Conservation (phyloP, 306 rosid genomes). For the Dicorynia guianensis region DNA sequence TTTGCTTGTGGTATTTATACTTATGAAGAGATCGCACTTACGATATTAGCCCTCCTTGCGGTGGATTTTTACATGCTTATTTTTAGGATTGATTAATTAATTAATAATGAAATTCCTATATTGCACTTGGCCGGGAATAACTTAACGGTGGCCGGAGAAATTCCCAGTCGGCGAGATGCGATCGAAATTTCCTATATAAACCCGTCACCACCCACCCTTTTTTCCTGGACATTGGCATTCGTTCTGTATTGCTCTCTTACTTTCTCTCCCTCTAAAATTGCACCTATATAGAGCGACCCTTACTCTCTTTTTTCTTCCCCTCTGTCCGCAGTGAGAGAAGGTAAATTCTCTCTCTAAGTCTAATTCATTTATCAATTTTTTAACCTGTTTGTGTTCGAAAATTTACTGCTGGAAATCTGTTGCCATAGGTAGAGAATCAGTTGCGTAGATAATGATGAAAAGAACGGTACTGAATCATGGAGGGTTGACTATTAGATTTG, state of each 20-base stretch:
- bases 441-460: slow-evolving; percentile 38
- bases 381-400: neutral
- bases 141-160: slow-evolving; percentile 46
- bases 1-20: neutral
- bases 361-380: neutral
- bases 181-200: slow-evolving; percentile 70
- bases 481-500: slow-evolving; percentile 43
- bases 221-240: slow-evolving; percentile 47
- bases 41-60: slow-evolving; percentile 21
- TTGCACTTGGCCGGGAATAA: slow-evolving; percentile 22
- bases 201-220: slow-evolving; percentile 46
- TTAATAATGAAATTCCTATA: neutral
- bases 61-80: neutral
- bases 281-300: slow-evolving; percentile 31
- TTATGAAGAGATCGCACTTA: neutral
- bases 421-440: slow-evolving; percentile 34
- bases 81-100: neutral
- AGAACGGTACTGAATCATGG: slow-evolving; percentile 29
- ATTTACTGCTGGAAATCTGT: slow-evolving; percentile 6
- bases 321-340: slow-evolving; percentile 34
- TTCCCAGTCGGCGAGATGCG: slow-evolving; percentile 37
- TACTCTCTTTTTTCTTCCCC: neutral
- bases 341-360: slow-evolving; percentile 40
- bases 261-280: slow-evolving; percentile 33
- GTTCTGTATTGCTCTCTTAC: slow-evolving; percentile 9